Percentiles rank a stretch among this genome's conserved stretches.
phyloP scores from a whole-genome alignment of 768 basidiomycete genomes.

The Stropharia rugosoannulata region DNA sequence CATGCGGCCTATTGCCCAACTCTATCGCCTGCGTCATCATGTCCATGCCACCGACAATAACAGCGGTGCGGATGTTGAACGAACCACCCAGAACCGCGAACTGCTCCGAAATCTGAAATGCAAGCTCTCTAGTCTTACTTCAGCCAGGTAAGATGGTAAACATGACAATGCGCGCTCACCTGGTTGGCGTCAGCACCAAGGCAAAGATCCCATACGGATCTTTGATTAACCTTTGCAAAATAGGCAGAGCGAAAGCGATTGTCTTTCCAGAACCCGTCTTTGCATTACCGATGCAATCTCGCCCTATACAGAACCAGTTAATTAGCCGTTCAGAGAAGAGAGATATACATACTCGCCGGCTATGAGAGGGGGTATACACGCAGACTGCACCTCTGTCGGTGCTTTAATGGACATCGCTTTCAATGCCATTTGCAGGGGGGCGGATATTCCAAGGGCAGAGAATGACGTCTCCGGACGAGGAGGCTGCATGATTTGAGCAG shows the following conservation, averaged over 20 bases:
- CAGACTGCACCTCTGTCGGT: conserved; percentile 87
- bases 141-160: neutral
- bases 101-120: conserved; percentile 97
- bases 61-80: conserved; percentile 79
- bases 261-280: conserved; percentile 99
- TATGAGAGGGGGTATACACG: conserved; percentile 87
- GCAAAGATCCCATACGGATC: conserved; percentile 97
- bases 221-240: conserved; percentile 79
- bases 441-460: conserved; percentile 56
- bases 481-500: neutral
- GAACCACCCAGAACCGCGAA: conserved; percentile 87
- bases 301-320: conserved; percentile 45
- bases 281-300: conserved; percentile 96
- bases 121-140: conserved; percentile 69
- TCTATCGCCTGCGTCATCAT: conserved; percentile 94
- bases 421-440: conserved; percentile 62
- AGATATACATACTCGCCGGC: conserved; percentile 47
- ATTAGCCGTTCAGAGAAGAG: neutral
- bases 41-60: conserved; percentile 97
- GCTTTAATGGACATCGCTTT: conserved; percentile 78
- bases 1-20: conserved; percentile 81
- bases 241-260: conserved; percentile 94
- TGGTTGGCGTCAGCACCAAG: conserved; percentile 90
- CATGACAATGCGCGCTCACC: conserved; percentile 45
- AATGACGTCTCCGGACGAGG: conserved; percentile 37